Percentiles rank a stretch among this genome's conserved stretches.
phyloP scores from a whole-genome alignment of 768 basidiomycete species.

The Phylloporus rhodoxanthus region DNA sequence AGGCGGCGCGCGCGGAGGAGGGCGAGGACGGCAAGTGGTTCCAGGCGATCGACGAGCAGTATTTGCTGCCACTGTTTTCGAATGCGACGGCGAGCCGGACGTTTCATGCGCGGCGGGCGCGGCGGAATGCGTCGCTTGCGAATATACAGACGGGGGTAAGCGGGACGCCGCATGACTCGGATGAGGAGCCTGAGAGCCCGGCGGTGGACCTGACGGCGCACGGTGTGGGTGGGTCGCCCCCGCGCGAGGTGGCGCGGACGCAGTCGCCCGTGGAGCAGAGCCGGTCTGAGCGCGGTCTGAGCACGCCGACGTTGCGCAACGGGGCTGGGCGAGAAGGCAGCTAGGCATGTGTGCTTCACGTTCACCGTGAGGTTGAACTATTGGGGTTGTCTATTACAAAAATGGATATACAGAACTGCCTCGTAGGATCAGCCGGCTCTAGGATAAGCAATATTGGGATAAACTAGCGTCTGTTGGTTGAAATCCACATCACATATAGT shows the following conservation, averaged over 20 bases:
- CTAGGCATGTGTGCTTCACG: not conserved
- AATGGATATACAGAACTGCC: not conserved
- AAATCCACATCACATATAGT: not conserved
- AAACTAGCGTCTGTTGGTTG: not conserved
- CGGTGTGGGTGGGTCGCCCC: conserved; percentile 2
- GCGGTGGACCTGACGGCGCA: conserved; percentile 40
- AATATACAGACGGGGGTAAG: conserved; percentile 8
- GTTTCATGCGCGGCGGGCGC: conserved; percentile 72
- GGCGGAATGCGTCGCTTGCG: conserved; percentile 37
- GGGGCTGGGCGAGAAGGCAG: conserved; percentile 32
- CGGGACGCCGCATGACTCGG: conserved; percentile 34
- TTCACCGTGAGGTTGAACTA: too few species aligned
- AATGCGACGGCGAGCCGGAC: conserved; percentile 85
- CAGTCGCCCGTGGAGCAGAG: conserved; percentile 41
- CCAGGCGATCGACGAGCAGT: conserved; percentile 91
- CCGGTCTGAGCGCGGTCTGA: conserved; percentile 56
- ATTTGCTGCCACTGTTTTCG: conserved; percentile 86
- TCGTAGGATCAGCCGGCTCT: not conserved
- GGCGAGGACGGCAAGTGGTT: conserved; percentile 91
- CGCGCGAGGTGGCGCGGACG: conserved; percentile 19
- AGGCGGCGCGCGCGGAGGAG: conserved; percentile 3
- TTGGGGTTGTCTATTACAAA: not conserved
- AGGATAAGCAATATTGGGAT: not conserved
- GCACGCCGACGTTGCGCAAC: conserved; percentile 56
- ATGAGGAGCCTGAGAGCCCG: conserved; percentile 37